Percentiles rank a stretch among this genome's conserved stretches.
Evolutionary conservation across 805 yeast genomes (phyloP).

Genomic region (Tetrapisispora fleetii): DNA sequence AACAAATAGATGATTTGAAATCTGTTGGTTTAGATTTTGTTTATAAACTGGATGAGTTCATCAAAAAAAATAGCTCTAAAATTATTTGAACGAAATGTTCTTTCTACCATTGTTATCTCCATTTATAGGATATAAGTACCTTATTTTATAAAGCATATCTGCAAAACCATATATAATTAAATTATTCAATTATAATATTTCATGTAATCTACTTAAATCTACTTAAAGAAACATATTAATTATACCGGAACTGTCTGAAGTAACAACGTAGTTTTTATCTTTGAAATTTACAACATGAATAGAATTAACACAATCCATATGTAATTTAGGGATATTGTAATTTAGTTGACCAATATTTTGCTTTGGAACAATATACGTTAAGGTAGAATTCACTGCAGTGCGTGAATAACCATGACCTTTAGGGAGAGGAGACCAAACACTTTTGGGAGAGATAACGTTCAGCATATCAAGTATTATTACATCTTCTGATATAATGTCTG

Average conservation of each 20-base stretch:
- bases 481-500: slow-evolving; percentile 12
- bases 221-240: slow-evolving; percentile 1
- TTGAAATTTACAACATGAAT: background rate
- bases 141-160: background rate
- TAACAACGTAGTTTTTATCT: background rate
- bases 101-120: background rate
- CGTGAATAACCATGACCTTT: slow-evolving; percentile 4
- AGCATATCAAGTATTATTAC: slow-evolving; percentile 13
- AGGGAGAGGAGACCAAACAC: slow-evolving; percentile 6
- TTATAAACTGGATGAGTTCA: slow-evolving; percentile 44
- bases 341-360: background rate
- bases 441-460: slow-evolving; percentile 6
- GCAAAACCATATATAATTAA: background rate
- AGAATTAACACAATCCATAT: slow-evolving; percentile 1
- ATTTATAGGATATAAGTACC: background rate
- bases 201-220: too few relatives aligned
- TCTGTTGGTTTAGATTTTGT: slow-evolving; percentile 65
- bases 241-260: slow-evolving; percentile 4
- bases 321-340: background rate
- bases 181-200: background rate
- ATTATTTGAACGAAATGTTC: background rate
- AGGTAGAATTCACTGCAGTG: slow-evolving; percentile 15
- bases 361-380: slow-evolving; percentile 10
- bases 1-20: slow-evolving; percentile 55
- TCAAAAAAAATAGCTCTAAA: slow-evolving; percentile 13